phyloP scores from a whole-genome alignment of 1,284 basidiomycete genomes.

The Apiotrichum siamense region DNA sequence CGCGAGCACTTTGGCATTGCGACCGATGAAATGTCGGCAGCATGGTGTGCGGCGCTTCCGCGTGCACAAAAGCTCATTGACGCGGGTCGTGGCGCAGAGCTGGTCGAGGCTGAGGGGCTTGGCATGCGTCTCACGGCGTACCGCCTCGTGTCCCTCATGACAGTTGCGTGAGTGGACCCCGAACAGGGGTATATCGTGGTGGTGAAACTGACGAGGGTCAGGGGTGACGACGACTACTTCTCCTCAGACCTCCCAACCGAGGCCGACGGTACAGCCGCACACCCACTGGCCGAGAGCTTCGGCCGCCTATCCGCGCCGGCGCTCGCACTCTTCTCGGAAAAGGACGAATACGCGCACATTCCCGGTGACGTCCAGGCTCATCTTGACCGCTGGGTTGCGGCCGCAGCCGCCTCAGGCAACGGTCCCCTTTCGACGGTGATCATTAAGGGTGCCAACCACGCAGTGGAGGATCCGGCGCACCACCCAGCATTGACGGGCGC shows the following conservation, averaged over 20 bases:
- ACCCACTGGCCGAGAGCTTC: constrained; percentile 41
- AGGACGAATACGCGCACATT: constrained; percentile 34
- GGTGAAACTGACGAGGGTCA: constrained; percentile 8
- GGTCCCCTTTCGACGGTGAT: constrained; percentile 26
- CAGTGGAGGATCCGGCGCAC: constrained; percentile 27
- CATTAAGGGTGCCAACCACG: constrained; percentile 39
- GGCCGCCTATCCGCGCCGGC: constrained; percentile 33
- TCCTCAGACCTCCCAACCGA: constrained; percentile 36
- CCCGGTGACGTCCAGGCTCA: constrained; percentile 12
- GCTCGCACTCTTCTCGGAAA: constrained; percentile 37
- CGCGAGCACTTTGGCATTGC: constrained; percentile 30
- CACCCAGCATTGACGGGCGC: constrained; percentile 24
- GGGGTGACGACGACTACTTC: constrained; percentile 49
- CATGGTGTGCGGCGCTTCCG: constrained; percentile 18
- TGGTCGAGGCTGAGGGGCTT: constrained; percentile 22
- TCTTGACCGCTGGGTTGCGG: constrained; percentile 29
- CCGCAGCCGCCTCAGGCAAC: too few relatives aligned
- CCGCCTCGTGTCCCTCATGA: constrained; percentile 32
- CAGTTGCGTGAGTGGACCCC: not conserved
- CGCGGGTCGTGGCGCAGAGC: constrained; percentile 27
- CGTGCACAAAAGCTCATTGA: constrained; percentile 26
- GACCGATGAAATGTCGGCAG: constrained; percentile 6
- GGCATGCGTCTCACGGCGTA: constrained; percentile 36
- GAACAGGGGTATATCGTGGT: not conserved
- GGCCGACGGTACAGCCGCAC: constrained; percentile 20